A percentile compares a stretch with the other conserved stretches of the same genome.
Evolutionary conservation across 768 basidiomycete genomes (phyloP).

Genomic region (Tulasnella calospora): DNA sequence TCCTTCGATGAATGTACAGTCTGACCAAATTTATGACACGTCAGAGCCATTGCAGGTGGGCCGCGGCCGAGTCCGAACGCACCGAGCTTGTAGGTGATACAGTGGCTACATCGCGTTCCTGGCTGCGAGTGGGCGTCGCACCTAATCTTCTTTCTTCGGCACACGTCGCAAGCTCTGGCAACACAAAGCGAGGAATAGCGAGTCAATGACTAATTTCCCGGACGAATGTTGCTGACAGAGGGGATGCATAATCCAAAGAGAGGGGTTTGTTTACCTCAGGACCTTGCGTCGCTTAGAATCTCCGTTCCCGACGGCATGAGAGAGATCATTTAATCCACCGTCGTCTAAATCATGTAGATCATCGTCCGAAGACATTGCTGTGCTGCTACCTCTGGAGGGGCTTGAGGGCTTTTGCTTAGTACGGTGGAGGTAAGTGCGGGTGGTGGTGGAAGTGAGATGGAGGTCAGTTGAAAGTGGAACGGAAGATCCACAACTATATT

Average conservation of each 20-base stretch:
- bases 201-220: not conserved
- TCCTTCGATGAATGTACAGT: conserved; percentile 49
- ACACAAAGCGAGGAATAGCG: not conserved
- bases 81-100: conserved; percentile 49
- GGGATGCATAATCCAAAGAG: not conserved
- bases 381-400: not conserved
- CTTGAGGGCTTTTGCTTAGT: not conserved
- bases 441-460: not conserved
- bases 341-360: conserved; percentile 11
- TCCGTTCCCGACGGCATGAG: not conserved
- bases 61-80: conserved; percentile 35
- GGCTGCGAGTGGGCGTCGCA: conserved; percentile 6
- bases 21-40: conserved; percentile 35
- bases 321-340: not conserved
- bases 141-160: conserved; percentile 76
- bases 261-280: not conserved
- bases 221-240: not conserved
- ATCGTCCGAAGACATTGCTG: conserved; percentile 24
- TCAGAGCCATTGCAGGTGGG: conserved; percentile 32
- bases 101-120: conserved; percentile 26
- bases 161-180: conserved; percentile 68
- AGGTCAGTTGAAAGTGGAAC: conserved; percentile 8
- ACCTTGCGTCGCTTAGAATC: conserved; percentile 21
- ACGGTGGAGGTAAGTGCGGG: not conserved
- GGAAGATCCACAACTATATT: not conserved